Conservation (phyloP, 129 eudicot genomes). For the Scalesia atractyloides region DNA sequence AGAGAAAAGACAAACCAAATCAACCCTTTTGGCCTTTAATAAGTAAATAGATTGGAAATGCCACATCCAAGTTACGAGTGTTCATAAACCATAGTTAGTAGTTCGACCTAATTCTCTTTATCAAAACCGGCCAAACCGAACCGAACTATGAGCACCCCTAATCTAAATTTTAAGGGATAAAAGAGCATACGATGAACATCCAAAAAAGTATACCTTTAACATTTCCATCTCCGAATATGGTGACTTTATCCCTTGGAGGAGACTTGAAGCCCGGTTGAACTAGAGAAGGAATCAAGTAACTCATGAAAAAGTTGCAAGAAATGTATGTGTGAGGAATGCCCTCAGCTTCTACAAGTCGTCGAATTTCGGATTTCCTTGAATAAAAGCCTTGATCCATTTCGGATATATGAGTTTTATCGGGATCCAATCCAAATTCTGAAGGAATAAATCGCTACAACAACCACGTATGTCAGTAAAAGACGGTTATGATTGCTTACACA, state of each 20-base stretch:
- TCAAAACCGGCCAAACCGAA: no score
- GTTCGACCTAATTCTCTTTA: no score
- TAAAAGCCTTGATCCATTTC: slow-evolving; percentile 71
- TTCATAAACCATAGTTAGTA: no score
- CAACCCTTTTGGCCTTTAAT: no score
- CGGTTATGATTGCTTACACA: neutral
- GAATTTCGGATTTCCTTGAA: slow-evolving; percentile 72
- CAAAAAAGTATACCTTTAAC: slow-evolving; percentile 57
- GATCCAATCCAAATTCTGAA: slow-evolving; percentile 91
- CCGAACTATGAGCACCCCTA: no score
- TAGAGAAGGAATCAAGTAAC: slow-evolving; percentile 79
- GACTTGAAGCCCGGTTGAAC: slow-evolving; percentile 69
- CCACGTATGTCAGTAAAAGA: neutral
- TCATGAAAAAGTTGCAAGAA: slow-evolving; percentile 73
- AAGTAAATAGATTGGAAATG: neutral
- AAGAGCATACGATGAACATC: no score
- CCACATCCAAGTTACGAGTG: neutral
- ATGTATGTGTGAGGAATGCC: slow-evolving; percentile 74
- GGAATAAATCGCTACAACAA: slow-evolving; percentile 79
- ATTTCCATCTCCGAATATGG: slow-evolving; percentile 77
- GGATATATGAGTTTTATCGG: slow-evolving; percentile 62
- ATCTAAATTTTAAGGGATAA: no score
- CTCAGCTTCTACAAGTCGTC: slow-evolving; percentile 77
- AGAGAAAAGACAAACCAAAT: neutral
- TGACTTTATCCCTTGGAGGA: slow-evolving; percentile 82